phyloP scores from a whole-genome alignment of 352 stramenopile genomes.

The Phytophthora tubulina region DNA sequence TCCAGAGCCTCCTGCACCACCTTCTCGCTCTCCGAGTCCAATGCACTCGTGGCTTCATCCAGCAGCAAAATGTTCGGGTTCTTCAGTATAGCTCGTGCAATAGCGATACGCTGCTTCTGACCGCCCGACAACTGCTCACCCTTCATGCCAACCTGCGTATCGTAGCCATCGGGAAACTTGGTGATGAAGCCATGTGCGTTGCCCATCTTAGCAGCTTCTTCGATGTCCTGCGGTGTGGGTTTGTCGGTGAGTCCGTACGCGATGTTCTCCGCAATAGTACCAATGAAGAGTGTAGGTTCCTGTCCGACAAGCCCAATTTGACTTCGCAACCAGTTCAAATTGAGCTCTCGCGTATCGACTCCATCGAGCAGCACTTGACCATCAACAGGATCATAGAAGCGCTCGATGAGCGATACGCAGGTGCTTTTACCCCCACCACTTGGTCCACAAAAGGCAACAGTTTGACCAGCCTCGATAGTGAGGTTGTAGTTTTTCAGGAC shows the following conservation, averaged over 20 bases:
- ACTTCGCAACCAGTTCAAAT: slow-evolving; percentile 60
- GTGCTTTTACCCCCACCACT: slow-evolving; percentile 62
- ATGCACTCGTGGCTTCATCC: slow-evolving; percentile 92
- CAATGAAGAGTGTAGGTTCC: slow-evolving; percentile 69
- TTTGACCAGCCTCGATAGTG: slow-evolving; percentile 70
- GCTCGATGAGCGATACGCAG: slow-evolving; percentile 52
- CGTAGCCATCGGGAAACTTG: slow-evolving; percentile 89
- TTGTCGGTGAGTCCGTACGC: slow-evolving; percentile 48
- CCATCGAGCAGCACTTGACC: slow-evolving; percentile 79
- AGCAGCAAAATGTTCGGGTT: slow-evolving; percentile 90
- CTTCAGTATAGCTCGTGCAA: slow-evolving; percentile 92
- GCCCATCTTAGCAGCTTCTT: slow-evolving; percentile 88
- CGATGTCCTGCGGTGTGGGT: slow-evolving; percentile 70
- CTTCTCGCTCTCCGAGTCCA: slow-evolving; percentile 86
- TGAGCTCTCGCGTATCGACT: slow-evolving; percentile 69
- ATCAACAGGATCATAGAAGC: slow-evolving; percentile 71
- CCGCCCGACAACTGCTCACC: slow-evolving; percentile 84
- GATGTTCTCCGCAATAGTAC: slow-evolving; percentile 72
- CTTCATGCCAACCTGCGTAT: slow-evolving; percentile 95
- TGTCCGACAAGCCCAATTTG: slow-evolving; percentile 71
- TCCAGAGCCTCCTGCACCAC: slow-evolving; percentile 86
- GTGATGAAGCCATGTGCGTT: slow-evolving; percentile 95
- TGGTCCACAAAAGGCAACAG: slow-evolving; percentile 62
- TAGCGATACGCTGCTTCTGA: slow-evolving; percentile 90
- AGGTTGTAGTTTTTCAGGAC: slow-evolving; percentile 90